A percentile compares a stretch with the other conserved stretches of the same genome.
These are phyloP conservation scores for Azolla pinnata DNA, from an alignment of 75 land plant species.

Conservation along the genomic window DNA sequence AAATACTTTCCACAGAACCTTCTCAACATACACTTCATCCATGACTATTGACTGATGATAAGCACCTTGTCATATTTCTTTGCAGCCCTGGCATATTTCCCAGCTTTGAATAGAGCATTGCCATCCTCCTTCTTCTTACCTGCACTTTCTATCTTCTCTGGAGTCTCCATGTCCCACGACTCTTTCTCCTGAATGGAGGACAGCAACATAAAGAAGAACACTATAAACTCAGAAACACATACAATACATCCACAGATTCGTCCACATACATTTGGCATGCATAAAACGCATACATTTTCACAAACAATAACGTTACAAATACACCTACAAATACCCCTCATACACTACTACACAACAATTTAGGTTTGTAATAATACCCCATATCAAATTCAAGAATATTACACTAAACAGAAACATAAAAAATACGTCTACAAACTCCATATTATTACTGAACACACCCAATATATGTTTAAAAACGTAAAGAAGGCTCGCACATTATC, in stretches of 20 bases:
- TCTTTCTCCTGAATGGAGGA: conserved; percentile 45
- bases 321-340: no score
- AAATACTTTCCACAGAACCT: background rate
- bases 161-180: conserved; percentile 60
- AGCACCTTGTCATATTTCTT: conserved; percentile 47
- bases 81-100: conserved; percentile 39
- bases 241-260: background rate
- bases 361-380: no score
- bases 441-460: no score
- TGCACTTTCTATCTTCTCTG: conserved; percentile 56
- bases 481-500: no score
- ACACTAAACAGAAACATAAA: no score
- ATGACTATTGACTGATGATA: no score
- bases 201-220: background rate
- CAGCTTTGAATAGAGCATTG: conserved; percentile 37
- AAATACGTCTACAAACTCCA: no score
- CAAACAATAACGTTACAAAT: no score
- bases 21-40: background rate
- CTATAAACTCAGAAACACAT: background rate
- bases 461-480: no score
- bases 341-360: no score
- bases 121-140: conserved; percentile 47
- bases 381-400: no score
- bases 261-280: background rate
- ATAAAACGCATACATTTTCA: no score